A percentile compares a stretch with the other conserved stretches of the same genome.
These are phyloP conservation scores for Penicillium cinerascens DNA, from an alignment of 495 filamentous ascomycete genomes.

Conservation along the genomic window DNA sequence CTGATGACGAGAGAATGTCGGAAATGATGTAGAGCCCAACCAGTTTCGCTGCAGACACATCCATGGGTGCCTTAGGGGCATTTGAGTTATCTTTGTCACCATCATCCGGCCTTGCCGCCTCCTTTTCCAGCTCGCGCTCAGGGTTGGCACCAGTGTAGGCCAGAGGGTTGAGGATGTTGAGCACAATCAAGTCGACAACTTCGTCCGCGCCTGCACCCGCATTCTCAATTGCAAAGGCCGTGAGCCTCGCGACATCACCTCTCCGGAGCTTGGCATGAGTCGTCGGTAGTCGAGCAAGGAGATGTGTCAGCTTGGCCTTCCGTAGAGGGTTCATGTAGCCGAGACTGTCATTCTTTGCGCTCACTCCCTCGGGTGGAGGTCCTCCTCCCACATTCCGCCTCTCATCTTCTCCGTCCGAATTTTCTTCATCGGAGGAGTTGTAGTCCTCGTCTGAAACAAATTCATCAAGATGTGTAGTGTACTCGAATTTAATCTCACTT, in stretches of 20 bases:
- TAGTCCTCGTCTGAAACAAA: slow-evolving; percentile 82
- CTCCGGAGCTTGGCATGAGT: slow-evolving; percentile 70
- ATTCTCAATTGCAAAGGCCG: slow-evolving; percentile 86
- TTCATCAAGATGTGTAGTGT: slow-evolving; percentile 66
- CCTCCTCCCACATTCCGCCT: slow-evolving; percentile 52
- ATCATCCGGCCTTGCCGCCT: slow-evolving; percentile 12
- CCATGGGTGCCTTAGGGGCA: slow-evolving; percentile 46
- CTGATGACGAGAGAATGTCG: slow-evolving; percentile 83
- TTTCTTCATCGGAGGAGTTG: slow-evolving; percentile 82
- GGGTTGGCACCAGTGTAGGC: slow-evolving; percentile 59
- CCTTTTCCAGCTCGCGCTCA: slow-evolving; percentile 42
- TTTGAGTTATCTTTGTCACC: slow-evolving; percentile 11
- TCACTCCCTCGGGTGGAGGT: slow-evolving; percentile 46
- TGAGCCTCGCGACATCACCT: slow-evolving; percentile 82
- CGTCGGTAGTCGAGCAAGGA: slow-evolving; percentile 77
- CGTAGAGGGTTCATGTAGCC: slow-evolving; percentile 80
- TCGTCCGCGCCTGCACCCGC: slow-evolving; percentile 78
- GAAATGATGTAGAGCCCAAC: slow-evolving; percentile 83
- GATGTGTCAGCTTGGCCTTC: slow-evolving; percentile 76
- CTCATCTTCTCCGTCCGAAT: slow-evolving; percentile 69
- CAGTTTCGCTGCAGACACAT: slow-evolving; percentile 70
- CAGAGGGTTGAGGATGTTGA: slow-evolving; percentile 73
- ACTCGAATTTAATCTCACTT: slow-evolving; percentile 65
- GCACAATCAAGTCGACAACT: slow-evolving; percentile 80
- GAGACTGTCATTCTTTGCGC: slow-evolving; percentile 49